Base-by-base conservation (phyloP, 2,329 filamentous ascomycete species). In the Trichoderma koningiopsis region DNA sequence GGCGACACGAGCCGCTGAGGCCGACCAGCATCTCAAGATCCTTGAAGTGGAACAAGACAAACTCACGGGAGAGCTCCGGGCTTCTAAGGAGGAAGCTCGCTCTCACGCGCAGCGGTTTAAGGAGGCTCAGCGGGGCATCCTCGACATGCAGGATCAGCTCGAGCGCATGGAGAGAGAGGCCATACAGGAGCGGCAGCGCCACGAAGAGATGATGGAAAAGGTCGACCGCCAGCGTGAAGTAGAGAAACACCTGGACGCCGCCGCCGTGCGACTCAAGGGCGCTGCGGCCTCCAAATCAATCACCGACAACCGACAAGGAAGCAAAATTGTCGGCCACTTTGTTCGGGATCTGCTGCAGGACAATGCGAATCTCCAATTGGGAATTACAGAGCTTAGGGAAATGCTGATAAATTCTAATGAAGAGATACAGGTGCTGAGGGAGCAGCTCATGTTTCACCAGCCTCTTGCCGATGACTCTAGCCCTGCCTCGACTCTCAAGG, bases 331-430 rank as follows among this genome's bases (percentile, higher is more conserved):
- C n/a, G 94, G 93, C 24, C 93, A 96, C 76, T 98, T 99, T 74
- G 96, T 99, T 68, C 93, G 94, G 73, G 96, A 98, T 78, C 92
- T 99, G 68, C 84, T 99, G 22, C 91, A 97, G 75, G 96, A 99
- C 79, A 99, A 99, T 76, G 93, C 94, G 11, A 97, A 93, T 74
- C 83, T 99, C 56, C 96, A 99, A 78, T 86, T 96, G 72, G 94
- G 94, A 19, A 96, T 98, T 70, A 88, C 94, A 64, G 96, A 99
- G 81, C 82, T 99, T 59, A 87, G 94, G 22, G 94, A 97, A 77
- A 90, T 99, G 89, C 85, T 99, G 27, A 87, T 93, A 75, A 94
- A 88, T 77, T 97, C 95, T 3, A 97, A 98, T 76, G 92, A 97
- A 75, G 95, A 99, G 80, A 96, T 98, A 3, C 93, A 97, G 77